A percentile compares a stretch with the other conserved stretches of the same genome.
phyloP scores from a whole-genome alignment of 352 stramenopile species.

The Hyaloperonospora arabidopsidis region DNA sequence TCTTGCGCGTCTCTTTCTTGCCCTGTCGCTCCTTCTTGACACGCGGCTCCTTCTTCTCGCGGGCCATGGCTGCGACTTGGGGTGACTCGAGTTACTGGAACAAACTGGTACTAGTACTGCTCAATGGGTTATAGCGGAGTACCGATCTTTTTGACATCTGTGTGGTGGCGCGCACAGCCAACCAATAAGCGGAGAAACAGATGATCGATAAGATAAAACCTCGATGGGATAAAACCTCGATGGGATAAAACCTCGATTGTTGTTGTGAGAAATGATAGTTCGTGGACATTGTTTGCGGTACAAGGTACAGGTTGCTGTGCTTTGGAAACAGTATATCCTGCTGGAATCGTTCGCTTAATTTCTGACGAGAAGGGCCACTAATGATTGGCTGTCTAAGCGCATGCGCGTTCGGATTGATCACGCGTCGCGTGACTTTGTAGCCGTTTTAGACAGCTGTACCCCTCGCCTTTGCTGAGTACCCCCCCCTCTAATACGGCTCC shows the following conservation, averaged over 20 bases:
- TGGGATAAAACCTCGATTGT: constrained; percentile 10
- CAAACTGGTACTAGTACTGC: too few relatives aligned
- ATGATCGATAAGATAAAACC: constrained; percentile 11
- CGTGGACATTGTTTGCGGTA: neutral
- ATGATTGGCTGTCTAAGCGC: constrained; percentile 26
- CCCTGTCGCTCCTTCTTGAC: constrained; percentile 70
- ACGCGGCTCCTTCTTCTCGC: constrained; percentile 45
- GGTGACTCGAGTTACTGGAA: too few relatives aligned
- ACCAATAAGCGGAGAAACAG: too few relatives aligned
- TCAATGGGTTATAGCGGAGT: too few relatives aligned
- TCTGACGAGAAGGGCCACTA: constrained; percentile 2
- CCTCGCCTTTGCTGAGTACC: too few relatives aligned
- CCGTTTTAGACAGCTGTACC: constrained; percentile 9
- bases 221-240: constrained; percentile 11
- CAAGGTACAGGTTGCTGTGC: neutral
- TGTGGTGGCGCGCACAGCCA: too few relatives aligned
- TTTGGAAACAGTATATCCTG: constrained; percentile 11
- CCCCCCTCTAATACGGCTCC: too few relatives aligned
- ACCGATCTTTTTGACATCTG: too few relatives aligned
- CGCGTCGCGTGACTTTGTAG: constrained; percentile 11
- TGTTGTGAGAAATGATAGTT: constrained; percentile 1
- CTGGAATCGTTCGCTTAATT: neutral
- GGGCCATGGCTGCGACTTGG: constrained; percentile 4
- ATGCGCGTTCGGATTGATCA: constrained; percentile 12
- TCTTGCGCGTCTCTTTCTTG: constrained; percentile 77